phyloP scores from a whole-genome alignment of 805 yeast species.

The Nakazawaea laoshanensis region DNA sequence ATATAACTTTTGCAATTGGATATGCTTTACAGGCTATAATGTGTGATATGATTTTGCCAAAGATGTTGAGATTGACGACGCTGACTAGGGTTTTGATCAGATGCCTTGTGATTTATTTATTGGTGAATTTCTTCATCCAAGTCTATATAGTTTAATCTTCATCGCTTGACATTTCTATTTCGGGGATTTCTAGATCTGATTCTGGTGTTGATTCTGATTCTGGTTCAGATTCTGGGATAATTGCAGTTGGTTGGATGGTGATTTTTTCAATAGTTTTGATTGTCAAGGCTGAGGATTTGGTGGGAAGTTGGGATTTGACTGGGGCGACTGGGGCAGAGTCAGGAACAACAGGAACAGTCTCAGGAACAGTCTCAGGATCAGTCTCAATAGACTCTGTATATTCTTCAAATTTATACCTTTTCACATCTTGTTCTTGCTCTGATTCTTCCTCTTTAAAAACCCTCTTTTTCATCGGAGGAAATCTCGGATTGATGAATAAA shows the following conservation, averaged over 20 bases:
- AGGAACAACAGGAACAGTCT: conserved; percentile 7
- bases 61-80: background rate
- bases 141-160: conserved; percentile 15
- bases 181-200: conserved; percentile 29
- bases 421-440: conserved; percentile 13
- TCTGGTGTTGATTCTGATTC: conserved; percentile 2
- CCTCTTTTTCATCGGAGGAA: conserved; percentile 37
- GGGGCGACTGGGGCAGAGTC: too few species aligned
- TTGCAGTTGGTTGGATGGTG: too few species aligned
- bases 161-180: conserved; percentile 22
- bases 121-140: background rate
- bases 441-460: conserved; percentile 12
- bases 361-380: background rate
- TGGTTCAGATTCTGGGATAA: too few species aligned
- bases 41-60: conserved; percentile 6
- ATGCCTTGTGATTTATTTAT: background rate
- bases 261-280: too few species aligned
- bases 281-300: too few species aligned
- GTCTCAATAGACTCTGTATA: background rate
- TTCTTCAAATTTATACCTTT: conserved; percentile 1
- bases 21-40: conserved; percentile 2
- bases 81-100: background rate
- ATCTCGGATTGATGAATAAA: conserved; percentile 64
- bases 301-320: too few species aligned
- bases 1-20: background rate